Conservation (phyloP, 768 basidiomycete genomes). For the Kwoniella dejecticola region DNA sequence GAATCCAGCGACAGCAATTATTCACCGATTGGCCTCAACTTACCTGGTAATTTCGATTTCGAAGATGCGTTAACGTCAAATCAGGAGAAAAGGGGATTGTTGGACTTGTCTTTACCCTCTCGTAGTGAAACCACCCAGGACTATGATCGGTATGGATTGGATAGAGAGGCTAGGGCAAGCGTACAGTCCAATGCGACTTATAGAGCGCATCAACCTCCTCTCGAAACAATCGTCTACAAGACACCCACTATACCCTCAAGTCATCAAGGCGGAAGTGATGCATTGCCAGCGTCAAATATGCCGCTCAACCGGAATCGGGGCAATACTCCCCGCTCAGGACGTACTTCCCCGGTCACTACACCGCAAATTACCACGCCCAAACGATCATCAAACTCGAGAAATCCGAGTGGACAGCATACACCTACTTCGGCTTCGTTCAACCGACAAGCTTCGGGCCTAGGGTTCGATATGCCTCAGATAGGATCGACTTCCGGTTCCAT, state of each 20-base stretch:
- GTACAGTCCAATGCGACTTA: conserved; percentile 22
- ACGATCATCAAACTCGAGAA: conserved; percentile 8
- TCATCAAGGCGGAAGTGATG: conserved; percentile 10
- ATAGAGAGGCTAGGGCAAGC: conserved; percentile 12
- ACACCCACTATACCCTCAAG: conserved; percentile 18
- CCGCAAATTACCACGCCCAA: neutral
- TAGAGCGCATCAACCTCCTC: neutral
- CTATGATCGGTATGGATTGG: conserved; percentile 1
- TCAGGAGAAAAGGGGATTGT: neutral
- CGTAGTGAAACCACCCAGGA: neutral
- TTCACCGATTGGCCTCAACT: conserved; percentile 12
- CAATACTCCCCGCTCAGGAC: neutral
- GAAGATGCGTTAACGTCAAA: neutral
- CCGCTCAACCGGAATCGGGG: neutral
- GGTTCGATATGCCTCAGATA: conserved; percentile 4
- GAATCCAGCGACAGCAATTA: conserved; percentile 16
- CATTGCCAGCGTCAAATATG: conserved; percentile 11
- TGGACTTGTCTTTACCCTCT: too few species aligned
- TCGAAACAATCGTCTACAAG: conserved; percentile 8
- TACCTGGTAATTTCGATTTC: conserved; percentile 13
- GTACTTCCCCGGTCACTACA: conserved; percentile 3
- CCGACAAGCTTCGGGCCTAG: neutral
- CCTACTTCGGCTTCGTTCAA: conserved; percentile 4
- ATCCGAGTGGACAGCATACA: conserved; percentile 8
- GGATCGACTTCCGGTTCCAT: neutral